Percentiles rank a stretch among this genome's conserved stretches.
These are phyloP conservation scores for Pisolithus marmoratus DNA, from an alignment of 768 basidiomycete genomes.

Conservation along the genomic window DNA sequence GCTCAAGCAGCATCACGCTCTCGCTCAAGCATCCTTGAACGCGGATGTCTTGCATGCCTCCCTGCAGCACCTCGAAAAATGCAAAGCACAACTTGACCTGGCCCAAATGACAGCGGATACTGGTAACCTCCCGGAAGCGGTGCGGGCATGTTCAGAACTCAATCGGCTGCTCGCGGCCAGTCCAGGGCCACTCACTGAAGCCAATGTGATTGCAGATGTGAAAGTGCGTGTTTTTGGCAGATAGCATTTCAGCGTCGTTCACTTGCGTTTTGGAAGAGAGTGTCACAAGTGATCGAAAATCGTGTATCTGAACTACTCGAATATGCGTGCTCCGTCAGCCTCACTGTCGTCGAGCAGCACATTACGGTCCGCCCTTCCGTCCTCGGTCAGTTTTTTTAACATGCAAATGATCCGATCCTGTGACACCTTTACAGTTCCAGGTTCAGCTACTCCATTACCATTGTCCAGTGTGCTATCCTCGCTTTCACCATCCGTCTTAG, in stretches of 20 bases:
- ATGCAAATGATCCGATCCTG: background rate
- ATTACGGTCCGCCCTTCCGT: slow-evolving; percentile 48
- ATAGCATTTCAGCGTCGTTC: background rate
- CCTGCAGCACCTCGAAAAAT: slow-evolving; percentile 50
- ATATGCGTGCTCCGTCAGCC: slow-evolving; percentile 58
- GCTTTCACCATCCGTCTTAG: slow-evolving; percentile 48
- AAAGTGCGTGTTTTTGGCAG: slow-evolving; percentile 40
- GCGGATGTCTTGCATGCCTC: slow-evolving; percentile 45
- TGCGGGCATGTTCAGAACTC: slow-evolving; percentile 37
- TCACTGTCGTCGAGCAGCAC: slow-evolving; percentile 45
- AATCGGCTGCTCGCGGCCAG: slow-evolving; percentile 40
- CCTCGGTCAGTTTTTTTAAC: slow-evolving; percentile 37
- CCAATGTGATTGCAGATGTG: slow-evolving; percentile 49
- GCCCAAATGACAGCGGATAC: slow-evolving; percentile 43
- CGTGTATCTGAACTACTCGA: slow-evolving; percentile 66
- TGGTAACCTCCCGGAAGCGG: slow-evolving; percentile 64
- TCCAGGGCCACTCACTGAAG: slow-evolving; percentile 46
- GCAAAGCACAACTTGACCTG: slow-evolving; percentile 40
- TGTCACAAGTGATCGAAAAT: slow-evolving; percentile 48
- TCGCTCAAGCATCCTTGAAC: slow-evolving; percentile 60
- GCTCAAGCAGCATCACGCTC: slow-evolving; percentile 52
- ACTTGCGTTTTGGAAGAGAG: slow-evolving; percentile 36
- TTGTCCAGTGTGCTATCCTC: slow-evolving; percentile 55
- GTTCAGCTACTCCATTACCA: slow-evolving; percentile 44
- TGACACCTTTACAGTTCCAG: slow-evolving; percentile 41